These are phyloP conservation scores for Eragrostis nindensis DNA, from an alignment of 176 grass and related monocot species.

Conservation along the genomic window DNA sequence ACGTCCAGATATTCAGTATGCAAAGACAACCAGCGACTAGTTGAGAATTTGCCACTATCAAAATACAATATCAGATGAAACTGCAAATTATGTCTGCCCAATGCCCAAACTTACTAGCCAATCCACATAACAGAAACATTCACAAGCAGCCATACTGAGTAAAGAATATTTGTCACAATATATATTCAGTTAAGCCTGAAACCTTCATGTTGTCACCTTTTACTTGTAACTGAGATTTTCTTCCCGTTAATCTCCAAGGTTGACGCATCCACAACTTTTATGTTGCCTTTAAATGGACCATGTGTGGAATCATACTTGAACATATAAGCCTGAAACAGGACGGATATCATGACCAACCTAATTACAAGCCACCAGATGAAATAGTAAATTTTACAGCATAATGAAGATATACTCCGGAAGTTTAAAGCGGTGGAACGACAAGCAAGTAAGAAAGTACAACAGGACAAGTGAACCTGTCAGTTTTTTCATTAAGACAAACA, in stretches of 20 bases:
- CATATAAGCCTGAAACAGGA: constrained; percentile 76
- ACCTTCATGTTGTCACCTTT: constrained; percentile 57
- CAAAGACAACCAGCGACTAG: neutral
- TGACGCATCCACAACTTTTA: constrained; percentile 69
- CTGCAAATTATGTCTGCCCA: neutral
- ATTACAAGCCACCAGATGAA: constrained; percentile 1
- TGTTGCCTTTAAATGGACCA: constrained; percentile 70
- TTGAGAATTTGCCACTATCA: neutral
- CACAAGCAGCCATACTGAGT: neutral
- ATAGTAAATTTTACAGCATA: neutral
- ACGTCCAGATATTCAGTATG: neutral
- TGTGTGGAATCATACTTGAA: constrained; percentile 91
- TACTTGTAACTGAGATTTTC: constrained; percentile 72
- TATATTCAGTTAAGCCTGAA: constrained; percentile 39
- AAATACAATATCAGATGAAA: neutral
- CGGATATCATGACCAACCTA: constrained; percentile 6
- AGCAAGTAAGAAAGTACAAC: neutral
- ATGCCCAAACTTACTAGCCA: neutral
- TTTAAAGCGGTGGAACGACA: constrained; percentile 7
- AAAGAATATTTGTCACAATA: neutral
- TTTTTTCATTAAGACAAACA: neutral
- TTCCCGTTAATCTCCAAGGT: constrained; percentile 89
- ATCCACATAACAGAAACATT: neutral
- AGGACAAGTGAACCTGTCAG: neutral
- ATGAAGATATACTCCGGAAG: constrained; percentile 4